These are phyloP conservation scores for Eucalyptus leucophloia DNA, from an alignment of 345 rosid species.

Conservation along the genomic window DNA sequence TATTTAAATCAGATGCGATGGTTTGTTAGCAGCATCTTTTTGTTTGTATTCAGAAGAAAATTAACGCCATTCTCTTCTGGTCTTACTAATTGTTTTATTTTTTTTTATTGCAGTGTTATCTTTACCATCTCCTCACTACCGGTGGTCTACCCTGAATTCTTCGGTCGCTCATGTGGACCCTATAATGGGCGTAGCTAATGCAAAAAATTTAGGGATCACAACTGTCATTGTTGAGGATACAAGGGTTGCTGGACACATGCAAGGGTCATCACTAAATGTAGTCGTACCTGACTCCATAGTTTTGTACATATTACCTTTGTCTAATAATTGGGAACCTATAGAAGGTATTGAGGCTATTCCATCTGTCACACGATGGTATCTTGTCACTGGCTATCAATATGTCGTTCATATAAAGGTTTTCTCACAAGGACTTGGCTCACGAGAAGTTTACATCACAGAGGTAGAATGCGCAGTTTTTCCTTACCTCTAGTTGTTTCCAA, in stretches of 20 bases:
- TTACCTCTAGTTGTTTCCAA: background rate
- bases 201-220: constrained; percentile 61
- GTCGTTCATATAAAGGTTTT: constrained; percentile 64
- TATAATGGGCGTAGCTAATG: constrained; percentile 40
- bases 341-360: constrained; percentile 45
- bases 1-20: background rate
- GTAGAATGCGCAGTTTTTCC: constrained; percentile 9
- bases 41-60: background rate
- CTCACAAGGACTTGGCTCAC: constrained; percentile 46
- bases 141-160: constrained; percentile 62
- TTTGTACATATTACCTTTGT: constrained; percentile 48
- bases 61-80: background rate
- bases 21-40: background rate
- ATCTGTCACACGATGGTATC: constrained; percentile 58
- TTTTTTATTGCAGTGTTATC: constrained; percentile 49
- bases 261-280: constrained; percentile 72
- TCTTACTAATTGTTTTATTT: background rate
- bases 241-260: constrained; percentile 82
- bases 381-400: constrained; percentile 63
- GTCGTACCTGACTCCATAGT: constrained; percentile 57
- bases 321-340: constrained; percentile 35
- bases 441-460: constrained; percentile 82
- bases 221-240: constrained; percentile 74
- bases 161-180: constrained; percentile 69
- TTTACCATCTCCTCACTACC: constrained; percentile 72